Base-by-base conservation (phyloP, 2,329 filamentous ascomycete species). In the Hansfordia pulvinata region DNA sequence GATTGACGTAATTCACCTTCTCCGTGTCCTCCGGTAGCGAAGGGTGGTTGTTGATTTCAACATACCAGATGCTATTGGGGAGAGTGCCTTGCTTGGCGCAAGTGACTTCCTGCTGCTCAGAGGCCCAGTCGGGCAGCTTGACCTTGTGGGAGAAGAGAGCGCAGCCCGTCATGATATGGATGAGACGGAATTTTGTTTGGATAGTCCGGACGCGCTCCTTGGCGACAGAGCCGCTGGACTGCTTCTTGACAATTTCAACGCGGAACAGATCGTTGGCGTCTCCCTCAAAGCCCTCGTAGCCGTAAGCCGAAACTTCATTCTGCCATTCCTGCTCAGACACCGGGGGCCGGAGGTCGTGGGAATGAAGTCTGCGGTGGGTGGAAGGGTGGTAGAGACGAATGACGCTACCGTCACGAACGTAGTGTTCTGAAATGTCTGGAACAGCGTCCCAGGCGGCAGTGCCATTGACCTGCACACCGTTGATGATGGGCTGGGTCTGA, bases 41-140 rank as follows among this genome's bases (percentile, higher is more conserved):
- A 8, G 85, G 81, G 46, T 96, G 90, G 34, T 76, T 67, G 51
- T 98, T 98, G 38, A 73, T 72, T 56, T 98, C 90, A 35, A 98
- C 64, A 45, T 94, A 96, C 90, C 90, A 98, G 39, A 98, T 58
- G 44, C 85, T 93, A 68, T 98, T 98, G 29, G 90, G 90, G 19
- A 94, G 61, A 35, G 85, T 93, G 41, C 85, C 90, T 25, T 82
- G 78, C 41, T 76, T 79, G 6, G 90, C 90, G 48, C 90, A 98
- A 12, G 88, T 96, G n/a, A 98, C 90, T 55, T 98, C 90, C 53
- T 98, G 90, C 53, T 98, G 90, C 53, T 96, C 90, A 27, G 79
- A 98, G 24, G 82, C 90, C 90, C 90, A 98, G 3, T 93, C 85
- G 3, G 90, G 90, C 31, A 98, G 76, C 62, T 98, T 98, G 50